A percentile compares a stretch with the other conserved stretches of the same genome.
These are phyloP conservation scores for Castanopsis chinensis DNA, from an alignment of 306 rosid genomes.

Conservation along the genomic window DNA sequence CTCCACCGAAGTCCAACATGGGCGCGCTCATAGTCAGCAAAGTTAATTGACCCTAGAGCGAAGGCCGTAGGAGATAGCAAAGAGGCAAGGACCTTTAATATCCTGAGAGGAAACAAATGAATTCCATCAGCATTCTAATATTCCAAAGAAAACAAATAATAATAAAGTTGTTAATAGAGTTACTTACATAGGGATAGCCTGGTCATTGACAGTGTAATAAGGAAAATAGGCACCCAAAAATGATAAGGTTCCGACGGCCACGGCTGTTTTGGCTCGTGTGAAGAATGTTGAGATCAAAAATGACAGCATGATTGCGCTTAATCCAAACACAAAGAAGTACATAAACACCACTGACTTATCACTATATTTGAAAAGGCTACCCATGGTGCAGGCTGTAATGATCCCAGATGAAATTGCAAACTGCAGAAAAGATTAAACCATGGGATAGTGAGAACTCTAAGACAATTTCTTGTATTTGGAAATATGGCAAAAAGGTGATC, in stretches of 20 bases:
- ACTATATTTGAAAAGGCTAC: conserved; percentile 82
- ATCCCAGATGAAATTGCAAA: conserved; percentile 80
- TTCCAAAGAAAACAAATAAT: conserved; percentile 9
- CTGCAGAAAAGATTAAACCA: conserved; percentile 52
- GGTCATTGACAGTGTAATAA: conserved; percentile 79
- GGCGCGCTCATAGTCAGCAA: conserved; percentile 98
- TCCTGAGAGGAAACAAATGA: conserved; percentile 47
- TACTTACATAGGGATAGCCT: conserved; percentile 76
- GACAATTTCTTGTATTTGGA: conserved; percentile 12
- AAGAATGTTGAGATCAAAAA: conserved; percentile 87
- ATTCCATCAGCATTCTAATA: conserved; percentile 15
- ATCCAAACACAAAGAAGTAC: conserved; percentile 83
- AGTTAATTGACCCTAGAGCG: conserved; percentile 89
- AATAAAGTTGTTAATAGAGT: conserved; percentile 15
- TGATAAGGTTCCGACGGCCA: conserved; percentile 92
- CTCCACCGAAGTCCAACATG: conserved; percentile 99
- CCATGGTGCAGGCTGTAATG: conserved; percentile 80
- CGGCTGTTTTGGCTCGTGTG: conserved; percentile 93
- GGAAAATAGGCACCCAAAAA: conserved; percentile 91
- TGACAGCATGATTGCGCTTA: conserved; percentile 91
- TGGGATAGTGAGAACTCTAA: conserved; percentile 26
- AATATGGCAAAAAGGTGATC: background rate
- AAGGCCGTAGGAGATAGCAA: conserved; percentile 94
- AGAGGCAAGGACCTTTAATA: conserved; percentile 78
- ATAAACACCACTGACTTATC: conserved; percentile 91